Conservation (phyloP, 768 basidiomycete genomes). For the Xerocomus potaroensis region DNA sequence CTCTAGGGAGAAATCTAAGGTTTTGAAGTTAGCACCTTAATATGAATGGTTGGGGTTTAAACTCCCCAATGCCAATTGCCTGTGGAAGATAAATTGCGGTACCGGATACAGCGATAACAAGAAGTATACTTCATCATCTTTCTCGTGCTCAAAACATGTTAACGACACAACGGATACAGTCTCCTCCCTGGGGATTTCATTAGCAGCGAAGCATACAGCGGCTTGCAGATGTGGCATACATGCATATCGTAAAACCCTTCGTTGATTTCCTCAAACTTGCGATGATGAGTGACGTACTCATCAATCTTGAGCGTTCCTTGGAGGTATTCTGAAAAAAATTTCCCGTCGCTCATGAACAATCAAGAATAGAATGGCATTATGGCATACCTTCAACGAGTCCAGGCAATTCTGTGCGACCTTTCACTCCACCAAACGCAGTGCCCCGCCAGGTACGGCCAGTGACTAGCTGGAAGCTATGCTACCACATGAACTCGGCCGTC, state of each 20-base stretch:
- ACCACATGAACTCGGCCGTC: slow-evolving; percentile 4
- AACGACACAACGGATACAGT: slow-evolving; percentile 94
- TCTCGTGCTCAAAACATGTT: slow-evolving; percentile 64
- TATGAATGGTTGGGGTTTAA: no score
- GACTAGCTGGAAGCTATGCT: slow-evolving; percentile 54
- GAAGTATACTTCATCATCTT: slow-evolving; percentile 2
- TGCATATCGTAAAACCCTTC: slow-evolving; percentile 96
- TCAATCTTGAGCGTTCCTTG: slow-evolving; percentile 82
- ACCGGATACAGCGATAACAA: neutral
- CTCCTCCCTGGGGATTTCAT: slow-evolving; percentile 45
- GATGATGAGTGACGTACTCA: slow-evolving; percentile 91
- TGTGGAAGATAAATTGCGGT: neutral
- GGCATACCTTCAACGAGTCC: slow-evolving; percentile 81
- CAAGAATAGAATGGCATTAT: neutral
- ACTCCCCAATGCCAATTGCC: neutral
- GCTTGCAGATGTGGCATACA: slow-evolving; percentile 47
- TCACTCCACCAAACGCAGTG: slow-evolving; percentile 94
- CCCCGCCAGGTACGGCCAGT: slow-evolving; percentile 95
- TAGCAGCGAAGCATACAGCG: neutral
- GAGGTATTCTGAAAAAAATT: slow-evolving; percentile 61
- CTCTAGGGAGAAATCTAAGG: slow-evolving; percentile 34
- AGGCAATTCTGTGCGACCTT: slow-evolving; percentile 93
- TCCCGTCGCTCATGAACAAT: neutral
- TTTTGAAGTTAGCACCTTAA: slow-evolving; percentile 4
- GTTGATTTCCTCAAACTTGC: slow-evolving; percentile 71